A percentile compares a stretch with the other conserved stretches of the same genome.
These are phyloP conservation scores for Schizosaccharomyces versatilis DNA, from an alignment of 1,139 yeast species.

Conservation along the genomic window DNA sequence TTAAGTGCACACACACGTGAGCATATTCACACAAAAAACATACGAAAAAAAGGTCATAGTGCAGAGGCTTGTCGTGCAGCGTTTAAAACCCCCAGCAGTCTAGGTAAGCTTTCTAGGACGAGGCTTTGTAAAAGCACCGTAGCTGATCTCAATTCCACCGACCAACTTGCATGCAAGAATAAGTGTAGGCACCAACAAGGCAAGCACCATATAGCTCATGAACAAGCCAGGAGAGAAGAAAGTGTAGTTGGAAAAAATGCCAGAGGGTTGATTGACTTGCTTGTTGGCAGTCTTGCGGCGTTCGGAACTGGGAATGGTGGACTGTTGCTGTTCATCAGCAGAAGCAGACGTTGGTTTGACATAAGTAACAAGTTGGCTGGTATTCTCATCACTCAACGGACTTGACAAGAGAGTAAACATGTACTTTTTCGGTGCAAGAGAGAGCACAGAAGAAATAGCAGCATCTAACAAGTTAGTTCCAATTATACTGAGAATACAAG, in stretches of 20 bases:
- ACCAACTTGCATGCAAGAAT: constrained; percentile 40
- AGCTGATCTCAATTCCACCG: constrained; percentile 38
- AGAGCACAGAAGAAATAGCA: background rate
- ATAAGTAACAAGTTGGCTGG: background rate
- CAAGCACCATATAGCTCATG: constrained; percentile 39
- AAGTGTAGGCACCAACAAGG: constrained; percentile 31
- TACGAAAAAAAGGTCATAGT: too few species aligned
- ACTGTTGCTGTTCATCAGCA: background rate
- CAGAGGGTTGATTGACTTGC: background rate
- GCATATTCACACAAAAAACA: too few species aligned
- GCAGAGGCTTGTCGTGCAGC: too few species aligned
- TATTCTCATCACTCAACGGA: background rate
- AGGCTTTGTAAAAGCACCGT: constrained; percentile 30
- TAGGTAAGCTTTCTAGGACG: background rate
- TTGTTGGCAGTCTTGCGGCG: background rate
- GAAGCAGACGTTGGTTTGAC: background rate
- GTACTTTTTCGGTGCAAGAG: background rate
- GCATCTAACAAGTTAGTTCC: too few species aligned
- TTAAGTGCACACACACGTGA: too few species aligned
- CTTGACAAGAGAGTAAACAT: background rate
- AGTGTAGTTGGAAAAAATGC: constrained; percentile 27
- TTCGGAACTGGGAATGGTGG: background rate
- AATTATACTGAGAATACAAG: too few species aligned
- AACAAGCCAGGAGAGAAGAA: constrained; percentile 45
- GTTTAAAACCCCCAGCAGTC: too few species aligned